A percentile compares a stretch with the other conserved stretches of the same genome.
Conservation (phyloP, 768 basidiomycete genomes). For the Pholiota molesta region DNA sequence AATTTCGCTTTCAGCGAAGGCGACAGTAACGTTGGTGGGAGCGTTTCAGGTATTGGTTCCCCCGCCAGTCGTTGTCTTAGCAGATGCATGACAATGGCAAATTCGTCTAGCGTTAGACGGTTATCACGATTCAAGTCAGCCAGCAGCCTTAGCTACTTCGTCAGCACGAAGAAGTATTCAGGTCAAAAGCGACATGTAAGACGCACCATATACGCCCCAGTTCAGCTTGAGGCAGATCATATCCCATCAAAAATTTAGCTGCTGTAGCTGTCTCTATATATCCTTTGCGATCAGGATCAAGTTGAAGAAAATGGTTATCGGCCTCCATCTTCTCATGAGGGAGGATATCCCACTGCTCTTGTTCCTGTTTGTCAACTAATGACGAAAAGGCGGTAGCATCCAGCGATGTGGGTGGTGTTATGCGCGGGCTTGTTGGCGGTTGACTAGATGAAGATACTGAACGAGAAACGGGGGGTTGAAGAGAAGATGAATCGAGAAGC, state of each 20-base stretch:
- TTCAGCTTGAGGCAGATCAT: slow-evolving; percentile 34
- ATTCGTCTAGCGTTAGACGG: slow-evolving; percentile 38
- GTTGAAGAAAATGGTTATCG: slow-evolving; percentile 32
- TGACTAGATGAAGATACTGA: slow-evolving; percentile 8
- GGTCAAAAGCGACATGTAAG: neutral
- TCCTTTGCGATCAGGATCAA: slow-evolving; percentile 34
- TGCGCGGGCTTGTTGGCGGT: slow-evolving; percentile 8
- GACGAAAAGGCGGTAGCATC: slow-evolving; percentile 3
- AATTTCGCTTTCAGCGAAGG: slow-evolving; percentile 16
- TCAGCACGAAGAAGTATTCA: neutral
- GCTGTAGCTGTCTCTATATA: slow-evolving; percentile 36
- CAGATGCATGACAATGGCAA: slow-evolving; percentile 40
- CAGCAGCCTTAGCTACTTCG: slow-evolving; percentile 32
- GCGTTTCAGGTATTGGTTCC: slow-evolving; percentile 31
- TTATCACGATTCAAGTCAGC: slow-evolving; percentile 36
- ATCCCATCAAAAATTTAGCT: slow-evolving; percentile 35
- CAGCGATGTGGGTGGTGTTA: slow-evolving; percentile 7
- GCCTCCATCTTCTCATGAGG: slow-evolving; percentile 31
- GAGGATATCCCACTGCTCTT: slow-evolving; percentile 30
- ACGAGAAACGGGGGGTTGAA: neutral
- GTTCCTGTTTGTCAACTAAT: neutral
- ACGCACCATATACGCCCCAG: slow-evolving; percentile 41
- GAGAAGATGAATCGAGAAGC: neutral
- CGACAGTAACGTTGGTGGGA: slow-evolving; percentile 34
- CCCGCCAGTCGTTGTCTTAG: slow-evolving; percentile 35